A percentile compares a stretch with the other conserved stretches of the same genome.
Evolutionary conservation across 2,329 filamentous ascomycete species (phyloP).

Genomic region (Alternaria gaisen): DNA sequence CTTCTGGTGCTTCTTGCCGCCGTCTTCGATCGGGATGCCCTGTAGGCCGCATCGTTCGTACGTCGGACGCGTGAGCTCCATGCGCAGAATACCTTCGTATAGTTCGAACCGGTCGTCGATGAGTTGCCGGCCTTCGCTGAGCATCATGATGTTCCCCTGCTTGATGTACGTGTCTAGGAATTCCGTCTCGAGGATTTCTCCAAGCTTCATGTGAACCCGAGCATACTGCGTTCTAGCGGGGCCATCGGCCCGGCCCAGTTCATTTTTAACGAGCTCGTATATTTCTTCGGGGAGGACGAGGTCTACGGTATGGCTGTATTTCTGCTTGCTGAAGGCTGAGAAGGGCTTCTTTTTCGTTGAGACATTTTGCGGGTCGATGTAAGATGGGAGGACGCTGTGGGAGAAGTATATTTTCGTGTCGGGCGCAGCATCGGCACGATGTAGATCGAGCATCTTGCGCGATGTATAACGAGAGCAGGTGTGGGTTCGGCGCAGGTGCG

Average conservation of each 20-base stretch:
- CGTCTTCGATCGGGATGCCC: slow-evolving; percentile 70
- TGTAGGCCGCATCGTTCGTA: slow-evolving; percentile 85
- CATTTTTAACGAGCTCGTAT: slow-evolving; percentile 63
- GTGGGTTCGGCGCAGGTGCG: not conserved
- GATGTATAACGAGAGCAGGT: not conserved
- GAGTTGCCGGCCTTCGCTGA: slow-evolving; percentile 77
- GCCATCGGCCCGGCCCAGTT: slow-evolving; percentile 56
- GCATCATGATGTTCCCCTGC: slow-evolving; percentile 79
- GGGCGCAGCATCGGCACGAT: slow-evolving; percentile 42
- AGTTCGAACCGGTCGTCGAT: slow-evolving; percentile 78
- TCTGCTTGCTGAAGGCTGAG: slow-evolving; percentile 69
- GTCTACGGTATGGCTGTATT: slow-evolving; percentile 75
- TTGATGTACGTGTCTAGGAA: slow-evolving; percentile 91
- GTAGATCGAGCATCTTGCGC: slow-evolving; percentile 46
- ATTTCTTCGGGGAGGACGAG: slow-evolving; percentile 74
- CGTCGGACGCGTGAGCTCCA: slow-evolving; percentile 81
- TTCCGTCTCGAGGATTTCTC: slow-evolving; percentile 73
- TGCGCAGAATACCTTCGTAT: slow-evolving; percentile 71
- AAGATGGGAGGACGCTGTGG: slow-evolving; percentile 70
- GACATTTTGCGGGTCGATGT: slow-evolving; percentile 69
- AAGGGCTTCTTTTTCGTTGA: slow-evolving; percentile 77
- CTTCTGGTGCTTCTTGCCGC: slow-evolving; percentile 70
- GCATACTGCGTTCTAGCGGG: slow-evolving; percentile 63
- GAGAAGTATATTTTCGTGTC: slow-evolving; percentile 77
- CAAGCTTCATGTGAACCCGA: slow-evolving; percentile 75